These are phyloP conservation scores for Fusarium kyushuense DNA, from an alignment of 2,329 filamentous ascomycete genomes.

Conservation along the genomic window DNA sequence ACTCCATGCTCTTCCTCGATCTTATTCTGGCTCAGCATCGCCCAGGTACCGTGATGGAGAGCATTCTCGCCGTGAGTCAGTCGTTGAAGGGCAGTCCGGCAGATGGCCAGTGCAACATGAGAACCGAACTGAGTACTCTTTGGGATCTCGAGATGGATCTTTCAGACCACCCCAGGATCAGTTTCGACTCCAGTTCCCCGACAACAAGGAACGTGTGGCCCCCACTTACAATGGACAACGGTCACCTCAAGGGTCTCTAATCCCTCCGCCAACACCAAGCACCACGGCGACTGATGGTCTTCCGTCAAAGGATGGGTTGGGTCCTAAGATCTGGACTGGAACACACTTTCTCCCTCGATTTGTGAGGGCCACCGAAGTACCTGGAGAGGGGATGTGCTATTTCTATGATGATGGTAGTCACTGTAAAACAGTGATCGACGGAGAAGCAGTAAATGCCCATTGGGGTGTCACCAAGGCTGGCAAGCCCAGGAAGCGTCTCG, in stretches of 20 bases:
- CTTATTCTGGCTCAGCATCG: constrained; percentile 60
- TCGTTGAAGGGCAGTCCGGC: constrained; percentile 53
- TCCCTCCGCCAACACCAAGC: constrained; percentile 50
- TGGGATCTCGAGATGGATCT: constrained; percentile 56
- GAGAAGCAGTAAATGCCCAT: constrained; percentile 86
- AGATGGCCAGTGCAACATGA: constrained; percentile 59
- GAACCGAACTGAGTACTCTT: constrained; percentile 59
- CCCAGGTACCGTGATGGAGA: constrained; percentile 59
- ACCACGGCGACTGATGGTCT: constrained; percentile 56
- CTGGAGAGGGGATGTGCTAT: constrained; percentile 84
- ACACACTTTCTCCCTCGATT: constrained; percentile 76
- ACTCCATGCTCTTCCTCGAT: constrained; percentile 45
- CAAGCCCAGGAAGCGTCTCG: constrained; percentile 89
- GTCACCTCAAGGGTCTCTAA: constrained; percentile 40
- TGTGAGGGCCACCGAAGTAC: constrained; percentile 73
- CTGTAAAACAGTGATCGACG: constrained; percentile 86
- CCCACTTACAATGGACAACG: constrained; percentile 48
- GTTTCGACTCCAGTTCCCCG: constrained; percentile 55
- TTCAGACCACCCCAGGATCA: constrained; percentile 53
- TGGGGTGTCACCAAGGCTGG: constrained; percentile 96
- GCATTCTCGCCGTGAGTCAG: constrained; percentile 52
- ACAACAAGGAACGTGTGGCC: constrained; percentile 49
- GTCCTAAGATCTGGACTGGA: constrained; percentile 77
- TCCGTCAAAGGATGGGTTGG: constrained; percentile 69
- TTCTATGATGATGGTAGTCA: constrained; percentile 88